Conservation (phyloP, 2,329 filamentous ascomycete genomes). For the Chaetomiaceae sp. region DNA sequence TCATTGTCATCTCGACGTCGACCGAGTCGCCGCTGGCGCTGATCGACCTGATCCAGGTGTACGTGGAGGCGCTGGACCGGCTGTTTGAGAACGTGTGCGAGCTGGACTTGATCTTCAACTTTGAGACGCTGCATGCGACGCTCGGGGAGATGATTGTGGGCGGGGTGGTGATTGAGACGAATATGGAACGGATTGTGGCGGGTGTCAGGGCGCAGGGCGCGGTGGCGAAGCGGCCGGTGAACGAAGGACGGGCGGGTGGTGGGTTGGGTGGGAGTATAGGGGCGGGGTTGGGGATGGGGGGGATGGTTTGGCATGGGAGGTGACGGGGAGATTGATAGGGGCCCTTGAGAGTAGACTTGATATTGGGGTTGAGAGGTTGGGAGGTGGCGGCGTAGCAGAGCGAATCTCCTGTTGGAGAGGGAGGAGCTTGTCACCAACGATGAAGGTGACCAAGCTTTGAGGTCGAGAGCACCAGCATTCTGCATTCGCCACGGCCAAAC, state of each 20-base stretch:
- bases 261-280: constrained; percentile 37
- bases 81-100: constrained; percentile 99
- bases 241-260: constrained; percentile 51
- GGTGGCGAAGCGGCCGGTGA: constrained; percentile 74
- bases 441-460: background rate
- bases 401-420: too few relatives aligned
- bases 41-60: constrained; percentile 96
- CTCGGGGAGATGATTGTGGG: constrained; percentile 93
- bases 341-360: too few relatives aligned
- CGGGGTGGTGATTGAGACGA: constrained; percentile 90
- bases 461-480: background rate
- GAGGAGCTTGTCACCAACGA: too few relatives aligned
- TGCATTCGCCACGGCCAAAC: constrained; percentile 14
- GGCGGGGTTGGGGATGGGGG: constrained; percentile 51
- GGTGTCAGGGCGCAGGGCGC: constrained; percentile 75
- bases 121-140: constrained; percentile 89
- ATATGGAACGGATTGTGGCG: constrained; percentile 79
- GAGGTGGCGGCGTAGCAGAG: too few relatives aligned
- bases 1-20: constrained; percentile 95
- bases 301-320: constrained; percentile 50
- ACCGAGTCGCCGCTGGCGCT: constrained; percentile 94
- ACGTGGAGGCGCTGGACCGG: constrained; percentile 90
- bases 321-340: constrained; percentile 21
- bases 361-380: too few relatives aligned
- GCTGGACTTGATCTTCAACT: constrained; percentile 97